Evolutionary conservation across 2,329 filamentous ascomycete species (phyloP).

Genomic region (Gremmenia infestans): DNA sequence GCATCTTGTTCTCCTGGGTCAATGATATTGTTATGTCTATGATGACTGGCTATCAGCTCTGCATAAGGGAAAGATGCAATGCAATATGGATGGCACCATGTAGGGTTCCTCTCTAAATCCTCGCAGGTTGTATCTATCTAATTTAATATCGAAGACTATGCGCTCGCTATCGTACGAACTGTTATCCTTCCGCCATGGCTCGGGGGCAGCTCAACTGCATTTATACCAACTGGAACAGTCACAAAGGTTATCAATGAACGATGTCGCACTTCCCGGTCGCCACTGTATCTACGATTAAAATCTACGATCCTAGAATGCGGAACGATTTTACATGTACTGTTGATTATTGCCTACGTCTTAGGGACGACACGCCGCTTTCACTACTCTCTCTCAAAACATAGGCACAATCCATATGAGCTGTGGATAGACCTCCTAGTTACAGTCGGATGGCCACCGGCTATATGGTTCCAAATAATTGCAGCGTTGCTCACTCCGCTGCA

Average conservation of each 20-base stretch:
- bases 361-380: too few species aligned
- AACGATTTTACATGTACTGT: slow-evolving; percentile 49
- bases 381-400: too few species aligned
- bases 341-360: too few species aligned
- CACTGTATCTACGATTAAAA: slow-evolving; percentile 48
- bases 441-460: too few species aligned
- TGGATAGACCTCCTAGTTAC: too few species aligned
- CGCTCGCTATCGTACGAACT: slow-evolving; percentile 51
- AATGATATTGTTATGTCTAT: too few species aligned
- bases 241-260: slow-evolving; percentile 54
- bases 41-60: too few species aligned
- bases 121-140: slow-evolving; percentile 54
- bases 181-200: slow-evolving; percentile 56
- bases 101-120: slow-evolving; percentile 55
- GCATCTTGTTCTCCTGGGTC: too few species aligned
- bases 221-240: slow-evolving; percentile 56
- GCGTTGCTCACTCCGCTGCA: too few species aligned
- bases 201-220: slow-evolving; percentile 52
- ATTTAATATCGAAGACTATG: slow-evolving; percentile 50
- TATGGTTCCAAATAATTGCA: too few species aligned
- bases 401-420: too few species aligned
- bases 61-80: too few species aligned
- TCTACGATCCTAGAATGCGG: slow-evolving; percentile 52
- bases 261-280: slow-evolving; percentile 45
- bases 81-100: slow-evolving; percentile 52